Base-by-base conservation (phyloP, 768 basidiomycete genomes). In the Boletus insuetus region DNA sequence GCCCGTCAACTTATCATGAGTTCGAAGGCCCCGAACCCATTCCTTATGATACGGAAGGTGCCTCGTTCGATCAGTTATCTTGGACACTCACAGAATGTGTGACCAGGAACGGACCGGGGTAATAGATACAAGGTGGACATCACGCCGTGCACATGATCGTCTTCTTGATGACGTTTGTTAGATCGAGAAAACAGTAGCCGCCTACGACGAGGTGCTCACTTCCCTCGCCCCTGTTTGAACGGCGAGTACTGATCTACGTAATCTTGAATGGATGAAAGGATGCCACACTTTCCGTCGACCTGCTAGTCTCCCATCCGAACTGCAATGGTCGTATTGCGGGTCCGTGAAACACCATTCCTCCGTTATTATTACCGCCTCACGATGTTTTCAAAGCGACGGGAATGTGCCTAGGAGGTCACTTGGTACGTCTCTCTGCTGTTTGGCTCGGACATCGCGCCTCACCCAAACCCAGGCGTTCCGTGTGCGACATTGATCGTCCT, bases 281-380 rank as follows among this genome's bases (percentile, higher is more conserved):
- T 68, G 85, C 87, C 0, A 86, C 79, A 0, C 77, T 91, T 17
- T 72, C 91, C 1, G 72, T 96, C 51, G 91, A 97, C 67, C 74
- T 95, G 9, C 77, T 98, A 20, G 66, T 68, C 32, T 83, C 85
- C 0, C 76, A 89, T 57, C 75, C 77, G 14, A 95, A 91, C 67
- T 98, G 96, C 74, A 96, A 88, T 63, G 96, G 96, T 6, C 83
- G 91, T 40, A 91, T 98, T 59, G 94, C 91, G 54, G 83, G 90
- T 89, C 47, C 37, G 79, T 64, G 14, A 16, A 48, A 26, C 1
- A 22, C 38, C 38, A 13, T 35, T 40, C 64, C 20, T n/a, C 8
- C 7, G 12, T 44, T 19, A 11, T 35, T 6, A 53, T 43, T 29
- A 29, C 29, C 20, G 41, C 26, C 51, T 62, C 16, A 64, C 16